Percentiles rank a stretch among this genome's conserved stretches.
These are phyloP conservation scores for Paramecium primaurelia DNA, from an alignment of 73 alveolate species.

Conservation along the genomic window DNA sequence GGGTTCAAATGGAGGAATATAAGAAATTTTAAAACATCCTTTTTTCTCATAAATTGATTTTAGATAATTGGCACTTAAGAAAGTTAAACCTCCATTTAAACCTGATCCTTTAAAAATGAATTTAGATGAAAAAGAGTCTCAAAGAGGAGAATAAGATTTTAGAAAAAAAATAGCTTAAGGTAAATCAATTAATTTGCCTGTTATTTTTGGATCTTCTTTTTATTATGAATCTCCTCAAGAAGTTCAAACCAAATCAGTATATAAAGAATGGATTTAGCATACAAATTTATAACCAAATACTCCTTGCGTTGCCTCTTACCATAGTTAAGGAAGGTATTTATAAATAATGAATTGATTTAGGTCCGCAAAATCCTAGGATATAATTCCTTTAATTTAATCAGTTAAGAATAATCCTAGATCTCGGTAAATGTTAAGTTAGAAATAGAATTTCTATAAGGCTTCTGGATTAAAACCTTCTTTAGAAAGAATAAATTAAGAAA, in stretches of 20 bases:
- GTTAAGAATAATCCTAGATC: constrained; percentile 21
- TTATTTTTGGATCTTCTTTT: not conserved
- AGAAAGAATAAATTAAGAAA: not conserved
- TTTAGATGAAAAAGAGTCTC: constrained; percentile 57
- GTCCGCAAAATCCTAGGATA: constrained; percentile 37
- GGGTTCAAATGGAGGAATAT: constrained; percentile 68
- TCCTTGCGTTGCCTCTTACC: constrained; percentile 40
- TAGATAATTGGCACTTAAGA: constrained; percentile 1
- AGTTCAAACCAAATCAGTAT: not conserved
- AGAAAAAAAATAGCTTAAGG: constrained; percentile 49
- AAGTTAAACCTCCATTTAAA: constrained; percentile 54
- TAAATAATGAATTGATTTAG: not conserved
- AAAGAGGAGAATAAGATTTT: constrained; percentile 57
- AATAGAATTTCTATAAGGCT: not conserved
- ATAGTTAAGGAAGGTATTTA: constrained; percentile 40
- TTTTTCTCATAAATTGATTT: constrained; percentile 51
- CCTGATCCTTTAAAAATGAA: constrained; percentile 55
- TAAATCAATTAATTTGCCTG: not conserved
- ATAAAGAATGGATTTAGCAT: constrained; percentile 11
- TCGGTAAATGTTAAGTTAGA: not conserved
- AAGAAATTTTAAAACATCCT: constrained; percentile 56
- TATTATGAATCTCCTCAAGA: constrained; percentile 33
- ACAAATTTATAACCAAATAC: not conserved
- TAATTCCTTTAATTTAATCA: not conserved
- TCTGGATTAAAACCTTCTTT: not conserved